Conservation (phyloP, 23 red algal genomes). For the Gracilaria domingensis region DNA sequence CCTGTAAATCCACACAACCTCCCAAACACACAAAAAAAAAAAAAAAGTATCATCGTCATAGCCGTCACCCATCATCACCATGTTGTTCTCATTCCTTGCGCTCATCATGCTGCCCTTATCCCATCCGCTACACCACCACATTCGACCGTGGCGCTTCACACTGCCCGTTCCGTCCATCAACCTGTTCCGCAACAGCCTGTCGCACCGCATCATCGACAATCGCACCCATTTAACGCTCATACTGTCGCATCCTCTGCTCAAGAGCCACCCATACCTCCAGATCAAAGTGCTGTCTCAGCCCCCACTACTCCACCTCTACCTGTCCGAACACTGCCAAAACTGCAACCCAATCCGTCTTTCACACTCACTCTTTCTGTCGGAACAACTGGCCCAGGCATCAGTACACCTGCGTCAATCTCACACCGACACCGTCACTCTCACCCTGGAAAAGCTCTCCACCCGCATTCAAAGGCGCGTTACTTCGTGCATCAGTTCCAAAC, state of each 20-base stretch:
- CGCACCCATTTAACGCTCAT: constrained; percentile 6
- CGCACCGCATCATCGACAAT: constrained; percentile 9
- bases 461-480: not conserved
- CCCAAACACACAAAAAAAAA: too few species aligned
- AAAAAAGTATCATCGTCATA: too few species aligned
- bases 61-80: not conserved
- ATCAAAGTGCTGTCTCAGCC: constrained; percentile 7
- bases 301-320: not conserved
- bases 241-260: constrained; percentile 10
- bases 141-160: not conserved
- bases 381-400: not conserved
- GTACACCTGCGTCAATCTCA: not conserved
- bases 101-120: constrained; percentile 8
- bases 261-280: not conserved
- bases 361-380: constrained; percentile 1
- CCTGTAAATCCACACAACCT: too few species aligned
- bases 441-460: constrained; percentile 2
- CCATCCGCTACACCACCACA: not conserved
- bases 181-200: not conserved
- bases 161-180: not conserved
- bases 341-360: constrained; percentile 17
- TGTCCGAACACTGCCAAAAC: not conserved
- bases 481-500: not conserved
- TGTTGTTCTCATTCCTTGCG: not conserved
- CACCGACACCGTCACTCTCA: not conserved